Percentiles rank a stretch among this genome's conserved stretches.
Conservation (phyloP, 2,329 filamentous ascomycete species). For the Colletotrichum incanum region DNA sequence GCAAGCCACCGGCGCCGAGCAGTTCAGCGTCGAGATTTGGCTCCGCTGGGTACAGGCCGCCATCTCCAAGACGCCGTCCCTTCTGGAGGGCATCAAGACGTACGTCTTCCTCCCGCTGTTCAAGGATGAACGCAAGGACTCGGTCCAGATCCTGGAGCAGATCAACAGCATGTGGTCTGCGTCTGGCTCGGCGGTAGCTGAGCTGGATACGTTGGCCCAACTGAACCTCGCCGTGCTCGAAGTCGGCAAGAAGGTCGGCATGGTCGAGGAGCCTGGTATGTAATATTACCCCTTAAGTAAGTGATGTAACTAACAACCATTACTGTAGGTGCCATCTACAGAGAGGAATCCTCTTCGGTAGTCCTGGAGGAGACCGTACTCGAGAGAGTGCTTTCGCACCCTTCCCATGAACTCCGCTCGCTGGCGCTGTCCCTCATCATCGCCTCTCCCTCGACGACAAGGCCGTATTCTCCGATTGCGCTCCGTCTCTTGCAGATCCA, state of each 20-base stretch:
- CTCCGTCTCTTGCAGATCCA: slow-evolving; percentile 76
- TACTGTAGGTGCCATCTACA: slow-evolving; percentile 22
- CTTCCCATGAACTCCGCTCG: slow-evolving; percentile 77
- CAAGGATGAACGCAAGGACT: slow-evolving; percentile 68
- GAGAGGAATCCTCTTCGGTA: slow-evolving; percentile 43
- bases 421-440: slow-evolving; percentile 87
- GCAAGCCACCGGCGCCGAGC: slow-evolving; percentile 41
- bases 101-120: slow-evolving; percentile 77
- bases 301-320: neutral
- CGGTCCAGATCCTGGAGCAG: slow-evolving; percentile 70
- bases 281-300: slow-evolving; percentile 28
- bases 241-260: slow-evolving; percentile 78
- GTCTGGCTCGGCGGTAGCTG: slow-evolving; percentile 60
- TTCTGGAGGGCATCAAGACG: slow-evolving; percentile 75
- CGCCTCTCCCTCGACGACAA: slow-evolving; percentile 81
- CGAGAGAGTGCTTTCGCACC: slow-evolving; percentile 68
- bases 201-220: slow-evolving; percentile 68
- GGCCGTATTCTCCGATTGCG: slow-evolving; percentile 76
- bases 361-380: slow-evolving; percentile 62
- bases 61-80: slow-evolving; percentile 63
- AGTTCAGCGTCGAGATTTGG: slow-evolving; percentile 64
- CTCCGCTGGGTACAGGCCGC: slow-evolving; percentile 70
- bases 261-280: slow-evolving; percentile 78
- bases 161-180: slow-evolving; percentile 68
- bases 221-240: slow-evolving; percentile 79